These are phyloP conservation scores for Aspergillus hortae DNA, from an alignment of 2,329 filamentous ascomycete species.

Conservation along the genomic window DNA sequence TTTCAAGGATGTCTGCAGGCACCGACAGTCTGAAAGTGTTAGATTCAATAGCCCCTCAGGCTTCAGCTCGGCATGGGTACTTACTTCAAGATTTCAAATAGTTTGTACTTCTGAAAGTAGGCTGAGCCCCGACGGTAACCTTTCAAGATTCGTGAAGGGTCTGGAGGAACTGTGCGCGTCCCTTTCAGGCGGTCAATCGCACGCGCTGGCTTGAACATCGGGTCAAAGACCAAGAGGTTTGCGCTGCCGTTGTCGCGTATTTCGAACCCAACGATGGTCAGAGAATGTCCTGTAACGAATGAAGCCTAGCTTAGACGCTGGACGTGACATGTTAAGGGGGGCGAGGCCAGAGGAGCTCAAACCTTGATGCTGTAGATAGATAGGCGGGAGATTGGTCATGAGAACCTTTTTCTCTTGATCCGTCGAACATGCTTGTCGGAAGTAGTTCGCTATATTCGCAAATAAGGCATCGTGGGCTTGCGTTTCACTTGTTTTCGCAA, in stretches of 20 bases:
- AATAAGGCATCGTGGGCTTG: conserved; percentile 54
- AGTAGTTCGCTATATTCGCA: conserved; percentile 73
- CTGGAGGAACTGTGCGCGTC: conserved; percentile 36
- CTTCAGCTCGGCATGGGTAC: conserved; percentile 2
- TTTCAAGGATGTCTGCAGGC: not conserved
- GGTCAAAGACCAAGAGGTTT: conserved; percentile 83
- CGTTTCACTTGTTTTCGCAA: conserved; percentile 47
- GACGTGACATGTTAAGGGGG: not conserved
- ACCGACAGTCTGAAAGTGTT: conserved; percentile 8
- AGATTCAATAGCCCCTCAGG: not conserved
- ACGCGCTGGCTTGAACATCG: conserved; percentile 69
- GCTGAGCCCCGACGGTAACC: conserved; percentile 68
- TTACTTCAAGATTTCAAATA: conserved; percentile 77
- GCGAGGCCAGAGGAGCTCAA: conserved; percentile 14
- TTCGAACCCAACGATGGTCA: conserved; percentile 86
- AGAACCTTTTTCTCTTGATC: conserved; percentile 60
- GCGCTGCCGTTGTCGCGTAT: conserved; percentile 59
- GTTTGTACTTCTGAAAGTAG: conserved; percentile 66
- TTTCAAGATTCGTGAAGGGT: conserved; percentile 58
- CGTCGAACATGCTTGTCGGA: conserved; percentile 52
- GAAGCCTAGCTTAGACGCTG: not conserved
- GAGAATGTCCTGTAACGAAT: conserved; percentile 64
- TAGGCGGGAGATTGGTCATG: conserved; percentile 69
- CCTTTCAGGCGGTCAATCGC: conserved; percentile 59
- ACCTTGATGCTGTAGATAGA: conserved; percentile 86